Evolutionary conservation across 1,284 basidiomycete species (phyloP).

Genomic region (Fomitopsis schrenkii): DNA sequence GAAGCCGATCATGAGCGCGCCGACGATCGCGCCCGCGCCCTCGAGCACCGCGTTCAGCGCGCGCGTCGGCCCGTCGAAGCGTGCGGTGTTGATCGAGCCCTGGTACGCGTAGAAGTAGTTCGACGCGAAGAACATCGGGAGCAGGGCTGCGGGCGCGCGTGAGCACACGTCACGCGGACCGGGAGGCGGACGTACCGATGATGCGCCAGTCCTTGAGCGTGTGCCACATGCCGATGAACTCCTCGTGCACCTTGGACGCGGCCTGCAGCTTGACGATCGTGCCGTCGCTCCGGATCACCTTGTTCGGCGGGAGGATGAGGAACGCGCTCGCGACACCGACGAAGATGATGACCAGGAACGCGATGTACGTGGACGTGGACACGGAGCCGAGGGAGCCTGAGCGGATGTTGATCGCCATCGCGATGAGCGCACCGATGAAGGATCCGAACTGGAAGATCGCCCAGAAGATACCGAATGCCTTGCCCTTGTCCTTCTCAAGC

Average conservation of each 20-base stretch:
- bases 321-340: slow-evolving; percentile 35
- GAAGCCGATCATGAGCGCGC: slow-evolving; percentile 39
- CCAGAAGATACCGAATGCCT: slow-evolving; percentile 47
- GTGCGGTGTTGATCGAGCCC: slow-evolving; percentile 31
- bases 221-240: slow-evolving; percentile 29
- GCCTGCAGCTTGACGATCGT: slow-evolving; percentile 34
- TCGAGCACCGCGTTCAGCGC: slow-evolving; percentile 38
- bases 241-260: slow-evolving; percentile 30
- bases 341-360: slow-evolving; percentile 38
- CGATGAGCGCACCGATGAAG: slow-evolving; percentile 47
- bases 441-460: slow-evolving; percentile 51
- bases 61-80: slow-evolving; percentile 38
- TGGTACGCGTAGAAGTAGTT: slow-evolving; percentile 42
- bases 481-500: slow-evolving; percentile 52
- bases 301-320: slow-evolving; percentile 34
- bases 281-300: slow-evolving; percentile 36
- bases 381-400: slow-evolving; percentile 29
- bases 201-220: slow-evolving; percentile 38
- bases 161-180: background rate
- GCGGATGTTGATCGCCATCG: slow-evolving; percentile 40
- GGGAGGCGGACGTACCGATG: slow-evolving; percentile 18
- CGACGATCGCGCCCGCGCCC: slow-evolving; percentile 37
- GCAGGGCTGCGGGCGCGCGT: slow-evolving; percentile 21
- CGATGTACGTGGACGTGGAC: slow-evolving; percentile 37
- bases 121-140: slow-evolving; percentile 40